phyloP scores from a whole-genome alignment of 2,329 filamentous ascomycete species.

The Cytospora piceicola region DNA sequence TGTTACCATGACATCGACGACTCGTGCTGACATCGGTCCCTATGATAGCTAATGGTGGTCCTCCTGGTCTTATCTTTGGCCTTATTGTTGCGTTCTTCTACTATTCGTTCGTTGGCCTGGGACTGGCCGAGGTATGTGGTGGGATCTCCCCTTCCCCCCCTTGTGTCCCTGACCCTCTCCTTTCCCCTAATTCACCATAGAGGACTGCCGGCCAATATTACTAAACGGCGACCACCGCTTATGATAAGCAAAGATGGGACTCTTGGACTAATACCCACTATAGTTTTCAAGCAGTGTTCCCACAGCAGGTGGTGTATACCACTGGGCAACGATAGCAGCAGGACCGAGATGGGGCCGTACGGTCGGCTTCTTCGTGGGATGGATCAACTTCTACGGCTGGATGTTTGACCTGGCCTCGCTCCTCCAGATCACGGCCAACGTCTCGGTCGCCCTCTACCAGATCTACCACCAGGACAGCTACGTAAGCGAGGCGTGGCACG shows the following conservation, averaged over 20 bases:
- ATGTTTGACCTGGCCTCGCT: conserved; percentile 65
- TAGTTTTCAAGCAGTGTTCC: conserved; percentile 65
- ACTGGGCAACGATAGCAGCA: conserved; percentile 63
- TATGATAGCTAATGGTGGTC: conserved; percentile 45
- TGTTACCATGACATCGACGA: conserved; percentile 4
- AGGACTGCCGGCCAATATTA: neutral
- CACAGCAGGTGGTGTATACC: conserved; percentile 63
- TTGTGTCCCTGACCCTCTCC: neutral
- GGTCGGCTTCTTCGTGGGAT: conserved; percentile 52
- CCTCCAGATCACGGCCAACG: conserved; percentile 61
- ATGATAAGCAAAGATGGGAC: neutral
- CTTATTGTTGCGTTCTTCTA: conserved; percentile 49
- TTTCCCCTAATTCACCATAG: neutral
- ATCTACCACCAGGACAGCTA: conserved; percentile 59
- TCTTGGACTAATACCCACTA: conserved; percentile 41
- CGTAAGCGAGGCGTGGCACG: conserved; percentile 57
- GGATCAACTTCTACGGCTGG: conserved; percentile 63
- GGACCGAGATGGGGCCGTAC: conserved; percentile 58
- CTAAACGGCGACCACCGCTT: neutral
- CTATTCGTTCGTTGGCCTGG: conserved; percentile 48
- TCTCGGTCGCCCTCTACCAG: conserved; percentile 64
- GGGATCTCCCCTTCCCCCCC: neutral
- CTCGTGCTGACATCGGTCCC: conserved; percentile 20
- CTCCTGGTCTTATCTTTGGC: conserved; percentile 48
- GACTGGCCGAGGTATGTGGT: conserved; percentile 45